Percentiles rank a stretch among this genome's conserved stretches.
phyloP scores from a whole-genome alignment of 106 monocot genomes.

The Allium fistulosum region DNA sequence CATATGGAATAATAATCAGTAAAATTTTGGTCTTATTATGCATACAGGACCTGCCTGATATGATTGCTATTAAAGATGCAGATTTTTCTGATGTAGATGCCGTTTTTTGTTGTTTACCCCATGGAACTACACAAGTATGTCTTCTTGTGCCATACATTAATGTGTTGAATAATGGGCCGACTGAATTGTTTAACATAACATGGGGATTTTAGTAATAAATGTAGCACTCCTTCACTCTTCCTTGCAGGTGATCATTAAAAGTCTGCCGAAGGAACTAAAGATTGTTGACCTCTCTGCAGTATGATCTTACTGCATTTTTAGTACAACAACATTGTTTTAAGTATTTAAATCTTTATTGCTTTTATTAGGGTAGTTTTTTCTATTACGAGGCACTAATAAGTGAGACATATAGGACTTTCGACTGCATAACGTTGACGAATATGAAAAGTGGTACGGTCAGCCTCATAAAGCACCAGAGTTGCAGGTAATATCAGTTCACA shows the following conservation, averaged over 20 bases:
- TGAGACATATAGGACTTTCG: constrained; percentile 73
- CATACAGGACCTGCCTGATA: constrained; percentile 71
- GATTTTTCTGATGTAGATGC: constrained; percentile 96
- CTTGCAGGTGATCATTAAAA: constrained; percentile 86
- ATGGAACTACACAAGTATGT: constrained; percentile 96
- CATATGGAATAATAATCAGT: background rate
- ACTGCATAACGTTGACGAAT: constrained; percentile 59
- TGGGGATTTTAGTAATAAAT: too few species aligned
- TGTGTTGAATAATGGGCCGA: background rate
- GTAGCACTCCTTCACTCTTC: background rate
- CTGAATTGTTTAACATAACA: too few species aligned
- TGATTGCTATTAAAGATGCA: constrained; percentile 85
- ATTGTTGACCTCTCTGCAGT: constrained; percentile 99
- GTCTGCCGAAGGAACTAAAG: constrained; percentile 59
- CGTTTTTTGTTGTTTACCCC: constrained; percentile 98
- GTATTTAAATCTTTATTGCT: too few species aligned
- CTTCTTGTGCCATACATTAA: background rate
- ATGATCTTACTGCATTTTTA: constrained; percentile 18
- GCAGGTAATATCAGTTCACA: constrained; percentile 38
- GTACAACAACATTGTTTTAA: background rate
- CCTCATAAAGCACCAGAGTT: constrained; percentile 89
- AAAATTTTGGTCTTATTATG: background rate
- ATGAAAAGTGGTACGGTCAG: constrained; percentile 93
- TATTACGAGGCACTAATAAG: too few species aligned
- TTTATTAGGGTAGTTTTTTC: too few species aligned